phyloP scores from a whole-genome alignment of 805 yeast genomes.

The Kodamaea sagamina region DNA sequence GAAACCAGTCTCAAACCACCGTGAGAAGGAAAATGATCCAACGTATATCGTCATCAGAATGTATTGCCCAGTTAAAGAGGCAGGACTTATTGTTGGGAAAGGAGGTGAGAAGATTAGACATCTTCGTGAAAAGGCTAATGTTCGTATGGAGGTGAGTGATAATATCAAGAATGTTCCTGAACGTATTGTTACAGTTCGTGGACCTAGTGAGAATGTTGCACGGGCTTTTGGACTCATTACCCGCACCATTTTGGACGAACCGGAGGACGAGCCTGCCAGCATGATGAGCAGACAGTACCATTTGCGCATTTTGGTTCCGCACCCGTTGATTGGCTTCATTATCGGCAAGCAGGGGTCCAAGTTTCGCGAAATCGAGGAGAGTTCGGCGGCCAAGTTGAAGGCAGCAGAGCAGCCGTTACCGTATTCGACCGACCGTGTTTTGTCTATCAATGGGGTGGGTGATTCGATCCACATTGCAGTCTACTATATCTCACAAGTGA shows the following conservation, averaged over 20 bases:
- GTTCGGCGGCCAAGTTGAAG: slow-evolving; percentile 72
- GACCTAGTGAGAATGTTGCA: slow-evolving; percentile 76
- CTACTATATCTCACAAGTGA: slow-evolving; percentile 69
- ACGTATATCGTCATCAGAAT: slow-evolving; percentile 69
- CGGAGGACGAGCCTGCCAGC: slow-evolving; percentile 62
- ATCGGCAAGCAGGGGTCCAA: slow-evolving; percentile 77
- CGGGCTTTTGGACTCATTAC: slow-evolving; percentile 76
- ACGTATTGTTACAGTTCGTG: slow-evolving; percentile 71
- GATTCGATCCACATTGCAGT: slow-evolving; percentile 86
- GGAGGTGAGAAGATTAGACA: slow-evolving; percentile 74
- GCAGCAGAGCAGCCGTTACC: slow-evolving; percentile 76
- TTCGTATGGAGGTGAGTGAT: slow-evolving; percentile 70
- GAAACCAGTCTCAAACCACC: slow-evolving; percentile 41
- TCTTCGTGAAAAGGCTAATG: slow-evolving; percentile 62
- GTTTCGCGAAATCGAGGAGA: slow-evolving; percentile 79
- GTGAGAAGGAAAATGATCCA: slow-evolving; percentile 52
- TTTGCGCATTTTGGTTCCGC: slow-evolving; percentile 69
- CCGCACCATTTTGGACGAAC: slow-evolving; percentile 65
- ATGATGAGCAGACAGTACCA: slow-evolving; percentile 55
- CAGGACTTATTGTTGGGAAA: slow-evolving; percentile 73
- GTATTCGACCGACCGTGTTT: slow-evolving; percentile 72
- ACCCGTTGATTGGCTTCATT: slow-evolving; percentile 75
- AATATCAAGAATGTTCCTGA: slow-evolving; percentile 72
- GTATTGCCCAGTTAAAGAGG: slow-evolving; percentile 75
- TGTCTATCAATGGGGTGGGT: slow-evolving; percentile 74